Evolutionary conservation across 306 rosid species (phyloP).

Genomic region (Benincasa hispida): DNA sequence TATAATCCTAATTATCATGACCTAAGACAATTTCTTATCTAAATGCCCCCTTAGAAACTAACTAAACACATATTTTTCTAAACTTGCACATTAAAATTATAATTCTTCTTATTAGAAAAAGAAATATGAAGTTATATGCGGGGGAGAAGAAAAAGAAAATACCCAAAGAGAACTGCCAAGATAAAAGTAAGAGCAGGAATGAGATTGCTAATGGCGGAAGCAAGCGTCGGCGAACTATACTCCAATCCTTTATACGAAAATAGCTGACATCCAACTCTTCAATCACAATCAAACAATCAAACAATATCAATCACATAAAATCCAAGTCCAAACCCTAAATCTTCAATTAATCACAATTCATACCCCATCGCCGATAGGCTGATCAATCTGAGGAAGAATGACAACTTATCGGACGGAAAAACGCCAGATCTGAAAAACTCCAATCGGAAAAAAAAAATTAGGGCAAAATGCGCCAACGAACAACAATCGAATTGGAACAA

Average conservation of each 20-base stretch:
- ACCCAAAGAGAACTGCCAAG: conserved; percentile 2
- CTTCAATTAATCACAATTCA: not conserved
- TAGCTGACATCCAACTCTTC: not conserved
- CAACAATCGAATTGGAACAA: not conserved
- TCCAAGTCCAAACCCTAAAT: not conserved
- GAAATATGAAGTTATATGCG: too few relatives aligned
- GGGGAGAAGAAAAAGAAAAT: not conserved
- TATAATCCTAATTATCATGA: too few relatives aligned
- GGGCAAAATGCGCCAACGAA: not conserved
- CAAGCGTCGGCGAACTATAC: conserved; percentile 1
- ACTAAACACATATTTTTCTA: too few relatives aligned
- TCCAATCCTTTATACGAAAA: not conserved
- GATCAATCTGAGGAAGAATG: not conserved
- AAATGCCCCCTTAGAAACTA: too few relatives aligned
- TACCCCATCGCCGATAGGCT: conserved; percentile 1
- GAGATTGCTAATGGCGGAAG: conserved; percentile 3
- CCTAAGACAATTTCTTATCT: too few relatives aligned
- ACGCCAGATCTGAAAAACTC: not conserved
- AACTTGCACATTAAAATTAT: too few relatives aligned
- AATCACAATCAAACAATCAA: not conserved
- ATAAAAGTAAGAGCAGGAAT: conserved; percentile 7
- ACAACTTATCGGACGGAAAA: not conserved
- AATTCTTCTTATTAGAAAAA: too few relatives aligned
- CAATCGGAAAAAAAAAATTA: not conserved
- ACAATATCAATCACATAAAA: not conserved